Base-by-base conservation (phyloP, 2,329 filamentous ascomycete species). In the Didymosphaeria variabile region DNA sequence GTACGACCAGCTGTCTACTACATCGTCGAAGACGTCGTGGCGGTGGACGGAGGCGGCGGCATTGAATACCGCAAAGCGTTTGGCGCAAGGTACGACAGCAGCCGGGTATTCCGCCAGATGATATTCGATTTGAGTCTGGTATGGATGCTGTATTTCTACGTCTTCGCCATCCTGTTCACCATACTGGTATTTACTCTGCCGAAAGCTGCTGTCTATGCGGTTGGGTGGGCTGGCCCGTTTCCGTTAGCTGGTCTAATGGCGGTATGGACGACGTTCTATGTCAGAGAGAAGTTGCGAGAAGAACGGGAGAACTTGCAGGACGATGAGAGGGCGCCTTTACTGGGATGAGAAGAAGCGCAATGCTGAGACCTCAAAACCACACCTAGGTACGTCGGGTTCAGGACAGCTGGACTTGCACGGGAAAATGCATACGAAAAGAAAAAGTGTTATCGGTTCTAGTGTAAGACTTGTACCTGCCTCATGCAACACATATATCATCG, bases 61-160 rank as follows among this genome's bases (percentile, higher is more conserved):
- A 29, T 31, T 5, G 45, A 47, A n/a, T 47, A 47, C 45, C 45
- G 45, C 45, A n/a, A 31, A n/a, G 45, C 45, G 12, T 47, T 47
- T n/a, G 23, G 23, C 23, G 23, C 23, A 17, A 29, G 45, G 23
- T 47, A 47, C 15, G 45, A 47, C 10, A 47, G 23, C 45, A 47
- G 45, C 29, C 23, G 2, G 13, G 15, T 47, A 15, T 47, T 47
- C 15, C 45, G 45, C 9, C 23, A 29, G 13, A 47, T 47, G 45
- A 47, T 47, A 1, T 47, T 47, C 23, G 45, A 47, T 29, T 4
- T 47, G 2, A 47, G 45, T 8, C 12, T 47, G 23, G 23, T 47
- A 9, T 47, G 45, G 45, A 47, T 47, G 45, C 45, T 47, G 7
- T 47, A 12, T 5, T 47, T 47, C 15, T 47, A 47, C 29, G 23